Evolutionary conservation across 2,329 filamentous ascomycete genomes (phyloP), one percentile per base, ranked within the genome.

Genomic region (Helotiales sp.): DNA sequence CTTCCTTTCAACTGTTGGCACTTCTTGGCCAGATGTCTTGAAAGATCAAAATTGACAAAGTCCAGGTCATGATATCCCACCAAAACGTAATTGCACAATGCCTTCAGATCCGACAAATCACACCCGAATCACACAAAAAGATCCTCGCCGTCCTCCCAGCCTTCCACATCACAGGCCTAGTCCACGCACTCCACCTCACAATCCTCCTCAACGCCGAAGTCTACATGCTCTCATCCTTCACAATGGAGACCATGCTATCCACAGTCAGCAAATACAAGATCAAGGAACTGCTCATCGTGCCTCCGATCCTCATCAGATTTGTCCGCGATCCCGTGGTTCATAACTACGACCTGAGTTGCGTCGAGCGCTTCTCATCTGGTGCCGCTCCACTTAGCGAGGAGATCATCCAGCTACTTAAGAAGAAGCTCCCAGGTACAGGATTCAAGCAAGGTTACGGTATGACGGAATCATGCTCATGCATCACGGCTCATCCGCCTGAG

Each of bases 301-400:
- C 93, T 4, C 92, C 93, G 0, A 89, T 96, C 64, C 81, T 93
- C 0, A 86, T 95, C 6, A 82, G 87, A 22, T 82, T 97, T 72
- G 69, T 73, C 5, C 58, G 67, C 6, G 70, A 73, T 15, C 72
- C 68, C 0, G 62, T 73, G 10, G 72, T 72, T 1, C 22, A 67
- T 22, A 40, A 69, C 3, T 74, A 75, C 43, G 67, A 72, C 54
- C 87, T 89, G 26, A 95, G 95, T 76, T 86, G 90, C 72, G 64
- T 76, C 0, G 64, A 73, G 40, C 72, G 77, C 0, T 79, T 86
- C 40, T 80, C 80, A 45, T 80, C 80, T 6, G 84, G 84, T 0
- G 85, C 85, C 15, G 83, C 84, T 0, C 79, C 82, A 2, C 79
- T 87, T 13, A 80, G 81, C 28, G 76, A 77, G 1, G 74, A 75